Percentiles rank a stretch among this genome's conserved stretches.
phyloP scores from a whole-genome alignment of 2,329 filamentous ascomycete genomes.

The Fusarium clavum region DNA sequence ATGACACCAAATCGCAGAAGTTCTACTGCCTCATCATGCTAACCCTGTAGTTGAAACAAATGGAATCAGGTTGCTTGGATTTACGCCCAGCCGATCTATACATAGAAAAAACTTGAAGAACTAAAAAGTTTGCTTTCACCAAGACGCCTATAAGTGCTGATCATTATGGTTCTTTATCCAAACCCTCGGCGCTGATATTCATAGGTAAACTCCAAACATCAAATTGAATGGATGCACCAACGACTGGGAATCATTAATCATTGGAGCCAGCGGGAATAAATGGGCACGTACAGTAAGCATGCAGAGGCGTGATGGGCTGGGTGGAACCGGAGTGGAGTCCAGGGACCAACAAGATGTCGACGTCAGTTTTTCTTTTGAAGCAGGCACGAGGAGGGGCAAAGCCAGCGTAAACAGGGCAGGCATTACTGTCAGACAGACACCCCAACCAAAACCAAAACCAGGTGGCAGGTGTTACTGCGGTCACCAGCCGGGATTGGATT shows the following conservation, averaged over 20 bases:
- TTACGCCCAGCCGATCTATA: neutral
- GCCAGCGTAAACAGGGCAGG: conserved; percentile 21
- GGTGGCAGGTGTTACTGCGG: conserved; percentile 25
- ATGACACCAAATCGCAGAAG: conserved; percentile 1
- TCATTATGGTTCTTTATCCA: neutral
- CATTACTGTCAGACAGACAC: neutral
- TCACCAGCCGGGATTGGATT: conserved; percentile 19
- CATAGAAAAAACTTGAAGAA: neutral
- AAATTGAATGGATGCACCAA: neutral
- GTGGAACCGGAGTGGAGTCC: conserved; percentile 30
- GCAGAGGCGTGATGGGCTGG: conserved; percentile 1
- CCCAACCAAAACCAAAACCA: neutral
- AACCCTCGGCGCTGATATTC: neutral
- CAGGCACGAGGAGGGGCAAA: conserved; percentile 23
- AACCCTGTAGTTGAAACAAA: neutral
- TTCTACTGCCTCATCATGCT: neutral
- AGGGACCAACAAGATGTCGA: conserved; percentile 28
- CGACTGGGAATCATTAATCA: neutral
- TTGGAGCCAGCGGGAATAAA: neutral
- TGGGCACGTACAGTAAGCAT: conserved; percentile 27
- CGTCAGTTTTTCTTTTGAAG: conserved; percentile 26
- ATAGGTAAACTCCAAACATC: neutral
- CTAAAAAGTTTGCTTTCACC: neutral
- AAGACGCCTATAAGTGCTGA: neutral
- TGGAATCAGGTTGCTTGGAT: neutral